phyloP scores from a whole-genome alignment of 2,329 filamentous ascomycete genomes.

The Claviceps pazoutovae region DNA sequence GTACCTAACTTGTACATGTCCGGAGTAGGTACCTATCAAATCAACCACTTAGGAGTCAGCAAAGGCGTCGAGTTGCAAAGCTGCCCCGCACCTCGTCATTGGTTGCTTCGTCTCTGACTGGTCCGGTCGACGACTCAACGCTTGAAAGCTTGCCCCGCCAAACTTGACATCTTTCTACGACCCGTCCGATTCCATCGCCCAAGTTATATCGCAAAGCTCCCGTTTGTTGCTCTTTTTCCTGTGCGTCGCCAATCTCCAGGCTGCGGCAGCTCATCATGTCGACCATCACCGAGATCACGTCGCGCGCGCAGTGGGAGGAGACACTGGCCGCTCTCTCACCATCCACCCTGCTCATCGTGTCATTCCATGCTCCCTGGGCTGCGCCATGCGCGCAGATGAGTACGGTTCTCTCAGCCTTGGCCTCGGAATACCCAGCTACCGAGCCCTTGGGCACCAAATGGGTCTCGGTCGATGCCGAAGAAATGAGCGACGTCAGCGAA shows the following conservation, averaged over 20 bases:
- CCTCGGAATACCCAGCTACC: conserved; percentile 65
- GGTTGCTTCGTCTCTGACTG: no score
- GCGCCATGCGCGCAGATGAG: conserved; percentile 92
- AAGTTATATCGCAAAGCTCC: background rate
- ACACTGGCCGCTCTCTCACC: conserved; percentile 52
- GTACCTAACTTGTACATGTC: no score
- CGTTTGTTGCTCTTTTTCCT: no score
- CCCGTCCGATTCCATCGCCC: conserved; percentile 2
- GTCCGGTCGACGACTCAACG: background rate
- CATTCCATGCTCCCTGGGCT: conserved; percentile 95
- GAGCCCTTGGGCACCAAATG: conserved; percentile 59
- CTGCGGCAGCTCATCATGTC: conserved; percentile 41
- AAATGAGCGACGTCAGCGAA: conserved; percentile 83
- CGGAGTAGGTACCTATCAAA: no score
- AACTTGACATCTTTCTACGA: conserved; percentile 4
- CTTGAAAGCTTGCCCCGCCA: conserved; percentile 9
- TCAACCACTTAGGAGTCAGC: no score
- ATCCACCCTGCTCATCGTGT: conserved; percentile 66
- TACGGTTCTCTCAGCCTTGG: conserved; percentile 71
- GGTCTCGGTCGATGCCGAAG: conserved; percentile 87
- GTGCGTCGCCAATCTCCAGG: background rate
- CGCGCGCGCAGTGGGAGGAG: conserved; percentile 57
- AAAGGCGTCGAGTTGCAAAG: background rate
- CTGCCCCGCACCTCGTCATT: background rate
- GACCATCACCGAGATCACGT: conserved; percentile 62